Conservation (phyloP, 257 asterid species). For the Verbascum thapsus region DNA sequence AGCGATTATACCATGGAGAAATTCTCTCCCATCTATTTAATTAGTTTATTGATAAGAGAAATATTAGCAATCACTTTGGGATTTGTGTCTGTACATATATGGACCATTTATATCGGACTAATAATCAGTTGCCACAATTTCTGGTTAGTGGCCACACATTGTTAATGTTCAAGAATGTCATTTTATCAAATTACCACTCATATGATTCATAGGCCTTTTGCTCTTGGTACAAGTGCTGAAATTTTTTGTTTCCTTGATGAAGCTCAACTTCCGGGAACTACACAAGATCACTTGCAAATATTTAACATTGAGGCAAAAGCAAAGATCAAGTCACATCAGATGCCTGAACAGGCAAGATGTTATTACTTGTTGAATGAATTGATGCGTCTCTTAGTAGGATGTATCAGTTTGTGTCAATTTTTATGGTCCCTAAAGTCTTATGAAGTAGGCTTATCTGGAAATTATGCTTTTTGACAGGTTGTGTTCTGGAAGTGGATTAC, state of each 20-base stretch:
- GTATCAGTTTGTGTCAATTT: slow-evolving; percentile 4
- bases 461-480: slow-evolving; percentile 47
- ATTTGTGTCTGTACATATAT: slow-evolving; percentile 10
- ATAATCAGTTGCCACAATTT: slow-evolving; percentile 1
- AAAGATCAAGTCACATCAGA: slow-evolving; percentile 87
- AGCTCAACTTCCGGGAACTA: slow-evolving; percentile 93
- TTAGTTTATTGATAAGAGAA: slow-evolving; percentile 11
- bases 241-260: slow-evolving; percentile 37
- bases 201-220: not conserved
- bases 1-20: slow-evolving; percentile 1
- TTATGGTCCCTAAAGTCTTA: slow-evolving; percentile 8
- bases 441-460: slow-evolving; percentile 12
- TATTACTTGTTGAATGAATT: slow-evolving; percentile 11
- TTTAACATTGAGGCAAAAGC: slow-evolving; percentile 93
- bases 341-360: slow-evolving; percentile 86
- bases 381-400: slow-evolving; percentile 6
- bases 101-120: not conserved
- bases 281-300: slow-evolving; percentile 93
- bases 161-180: slow-evolving; percentile 19
- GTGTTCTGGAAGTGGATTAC: slow-evolving; percentile 97
- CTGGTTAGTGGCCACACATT: not conserved
- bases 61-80: slow-evolving; percentile 1
- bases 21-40: not conserved
- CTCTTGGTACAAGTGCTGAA: slow-evolving; percentile 32
- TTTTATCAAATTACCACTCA: not conserved